These are phyloP conservation scores for Rhizopus arrhizus DNA, from an alignment of 371 early-diverging fungal genomes.

Conservation along the genomic window DNA sequence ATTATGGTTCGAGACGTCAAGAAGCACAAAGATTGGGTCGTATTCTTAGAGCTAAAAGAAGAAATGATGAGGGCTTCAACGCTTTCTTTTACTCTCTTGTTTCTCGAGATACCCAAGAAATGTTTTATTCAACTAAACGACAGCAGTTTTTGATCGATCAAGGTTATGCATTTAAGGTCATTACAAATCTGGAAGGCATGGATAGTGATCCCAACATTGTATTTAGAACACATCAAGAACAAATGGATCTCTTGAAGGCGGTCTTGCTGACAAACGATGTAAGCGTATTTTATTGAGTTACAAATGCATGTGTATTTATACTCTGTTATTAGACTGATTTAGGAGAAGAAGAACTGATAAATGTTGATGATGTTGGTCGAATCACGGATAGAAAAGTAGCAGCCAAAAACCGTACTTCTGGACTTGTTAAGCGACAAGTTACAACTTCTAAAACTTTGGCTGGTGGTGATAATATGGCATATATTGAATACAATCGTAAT, in stretches of 20 bases:
- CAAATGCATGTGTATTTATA: constrained; percentile 2
- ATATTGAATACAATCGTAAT: constrained; percentile 73
- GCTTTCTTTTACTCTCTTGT: constrained; percentile 99
- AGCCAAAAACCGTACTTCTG: constrained; percentile 36
- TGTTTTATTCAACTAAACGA: constrained; percentile 97
- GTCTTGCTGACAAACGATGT: constrained; percentile 83
- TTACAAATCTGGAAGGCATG: constrained; percentile 83
- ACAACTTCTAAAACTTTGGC: constrained; percentile 81
- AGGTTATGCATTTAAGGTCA: constrained; percentile 99
- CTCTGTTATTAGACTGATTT: constrained; percentile 51
- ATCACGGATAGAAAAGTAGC: constrained; percentile 50
- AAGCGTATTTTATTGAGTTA: constrained; percentile 25
- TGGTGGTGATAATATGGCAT: constrained; percentile 95
- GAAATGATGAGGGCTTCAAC: constrained; percentile 95
- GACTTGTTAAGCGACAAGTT: constrained; percentile 45
- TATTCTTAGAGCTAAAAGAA: constrained; percentile 97
- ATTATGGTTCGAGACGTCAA: constrained; percentile 99
- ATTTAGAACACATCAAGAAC: constrained; percentile 77
- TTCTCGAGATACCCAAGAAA: constrained; percentile 98
- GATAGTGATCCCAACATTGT: constrained; percentile 71
- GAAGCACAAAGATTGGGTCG: constrained; percentile 98
- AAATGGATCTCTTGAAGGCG: constrained; percentile 87
- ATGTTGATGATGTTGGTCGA: constrained; percentile 46
- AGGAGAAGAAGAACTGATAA: constrained; percentile 58
- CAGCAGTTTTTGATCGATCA: constrained; percentile 99